Base-by-base conservation (phyloP, 1,139 yeast species). In the Pichia sp. region DNA sequence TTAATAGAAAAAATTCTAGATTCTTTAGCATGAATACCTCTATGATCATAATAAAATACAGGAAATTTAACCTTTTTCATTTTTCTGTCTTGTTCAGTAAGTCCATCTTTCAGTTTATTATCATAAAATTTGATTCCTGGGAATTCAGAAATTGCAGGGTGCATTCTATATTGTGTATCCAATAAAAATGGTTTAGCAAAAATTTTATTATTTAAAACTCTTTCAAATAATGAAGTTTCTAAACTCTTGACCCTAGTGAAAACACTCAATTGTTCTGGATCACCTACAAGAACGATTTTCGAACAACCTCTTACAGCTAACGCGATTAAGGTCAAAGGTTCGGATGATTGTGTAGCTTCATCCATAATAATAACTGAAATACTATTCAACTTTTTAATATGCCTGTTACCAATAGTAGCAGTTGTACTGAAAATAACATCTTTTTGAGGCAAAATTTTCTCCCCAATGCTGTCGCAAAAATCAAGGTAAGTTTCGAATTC, bases 91-190 rank as follows among this genome's bases (percentile, higher is more conserved):
- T 65, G 70, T 0, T 63, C 73, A 4, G 74, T 69, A 25, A 81
- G 73, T 55, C 89, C 87, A 62, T 82, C 82, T 41, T 69, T 67
- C 52, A 82, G 66, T 52, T 67, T 58, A 11, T 76, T 75, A 24
- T 69, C 66, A 57, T 81, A 81, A 49, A 82, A 80, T 47, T 66
- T 67, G 42, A 61, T 65, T 51, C 82, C 68, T 4, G 87, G 82
- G 60, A 81, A 82, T 41, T 72, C 76, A 55, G 79, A 66, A 35
- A 78, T 78, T 36, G 57, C 63, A 10, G 86, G 86, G 56, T 80
- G 86, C 86, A 80, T 80, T 64, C 89, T 74, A 58, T 81, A 82
- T 58, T 82, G 87, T 1, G 80, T 76, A 55, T 81, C 79, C 58
- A 82, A 70, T 85, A 82, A 78, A 53, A 77, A 79, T 3, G 84